These are phyloP conservation scores for Pyrenophora tritici-repentis DNA, from an alignment of 2,329 filamentous ascomycete genomes.

Conservation along the genomic window DNA sequence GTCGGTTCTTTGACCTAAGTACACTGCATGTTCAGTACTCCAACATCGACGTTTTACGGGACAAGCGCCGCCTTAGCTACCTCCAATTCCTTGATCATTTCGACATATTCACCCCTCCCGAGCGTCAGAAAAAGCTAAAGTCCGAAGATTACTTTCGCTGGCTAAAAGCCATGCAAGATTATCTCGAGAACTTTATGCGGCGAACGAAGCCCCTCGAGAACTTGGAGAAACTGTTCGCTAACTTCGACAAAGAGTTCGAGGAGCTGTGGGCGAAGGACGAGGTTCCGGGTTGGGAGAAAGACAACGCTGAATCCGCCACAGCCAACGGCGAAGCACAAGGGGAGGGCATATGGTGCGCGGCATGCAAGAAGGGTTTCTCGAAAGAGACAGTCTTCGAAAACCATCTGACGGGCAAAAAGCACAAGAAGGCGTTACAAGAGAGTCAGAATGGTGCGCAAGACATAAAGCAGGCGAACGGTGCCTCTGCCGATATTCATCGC, in stretches of 20 bases:
- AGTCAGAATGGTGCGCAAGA: constrained; percentile 51
- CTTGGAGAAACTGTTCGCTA: constrained; percentile 73
- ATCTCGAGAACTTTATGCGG: constrained; percentile 87
- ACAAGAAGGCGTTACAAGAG: constrained; percentile 74
- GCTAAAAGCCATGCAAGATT: constrained; percentile 75
- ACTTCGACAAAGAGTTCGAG: constrained; percentile 84
- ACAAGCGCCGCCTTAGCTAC: constrained; percentile 70
- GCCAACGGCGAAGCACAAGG: constrained; percentile 57
- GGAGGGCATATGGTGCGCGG: constrained; percentile 83
- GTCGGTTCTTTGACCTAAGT: constrained; percentile 89
- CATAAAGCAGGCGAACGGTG: constrained; percentile 24
- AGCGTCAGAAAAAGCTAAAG: constrained; percentile 80
- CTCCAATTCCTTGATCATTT: constrained; percentile 92
- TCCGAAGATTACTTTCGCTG: constrained; percentile 94
- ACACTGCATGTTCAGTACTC: constrained; percentile 84
- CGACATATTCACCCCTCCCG: constrained; percentile 78
- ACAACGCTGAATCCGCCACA: constrained; percentile 45
- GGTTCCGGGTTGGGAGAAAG: constrained; percentile 76
- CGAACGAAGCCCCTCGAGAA: constrained; percentile 86
- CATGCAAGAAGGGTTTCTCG: constrained; percentile 93
- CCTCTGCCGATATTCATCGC: constrained; percentile 28
- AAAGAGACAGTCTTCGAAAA: constrained; percentile 93
- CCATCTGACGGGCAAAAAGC: constrained; percentile 89
- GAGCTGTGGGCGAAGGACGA: constrained; percentile 79
- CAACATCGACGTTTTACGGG: constrained; percentile 83